Conservation (phyloP, 768 basidiomycete genomes). For the Pisolithus albus region DNA sequence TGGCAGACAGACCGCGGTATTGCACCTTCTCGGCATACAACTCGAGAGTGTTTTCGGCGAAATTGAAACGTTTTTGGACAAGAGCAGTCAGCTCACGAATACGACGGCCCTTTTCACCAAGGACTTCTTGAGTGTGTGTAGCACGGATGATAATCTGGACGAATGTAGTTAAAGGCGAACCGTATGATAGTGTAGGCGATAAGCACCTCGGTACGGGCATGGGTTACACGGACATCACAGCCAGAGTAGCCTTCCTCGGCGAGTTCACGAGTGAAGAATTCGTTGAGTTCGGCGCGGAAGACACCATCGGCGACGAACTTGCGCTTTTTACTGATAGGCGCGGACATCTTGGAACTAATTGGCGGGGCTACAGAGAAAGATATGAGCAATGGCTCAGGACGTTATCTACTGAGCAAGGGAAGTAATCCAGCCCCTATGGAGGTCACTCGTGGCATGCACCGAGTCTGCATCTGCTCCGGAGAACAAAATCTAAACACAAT, state of each 20-base stretch:
- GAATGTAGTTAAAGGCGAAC: background rate
- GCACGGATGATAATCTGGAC: constrained; percentile 96
- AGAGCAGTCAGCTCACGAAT: constrained; percentile 98
- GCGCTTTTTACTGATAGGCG: constrained; percentile 95
- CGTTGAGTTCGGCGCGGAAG: constrained; percentile 97
- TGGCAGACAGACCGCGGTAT: constrained; percentile 94
- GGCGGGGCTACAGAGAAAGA: constrained; percentile 8
- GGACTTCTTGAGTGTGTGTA: constrained; percentile 97
- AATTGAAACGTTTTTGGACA: constrained; percentile 99
- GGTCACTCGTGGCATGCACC: background rate
- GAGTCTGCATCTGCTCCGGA: background rate
- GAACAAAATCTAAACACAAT: background rate
- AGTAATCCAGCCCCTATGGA: constrained; percentile 16
- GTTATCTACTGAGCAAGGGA: constrained; percentile 13
- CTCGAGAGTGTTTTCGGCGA: constrained; percentile 98
- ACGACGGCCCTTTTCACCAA: constrained; percentile 98
- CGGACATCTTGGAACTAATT: constrained; percentile 52
- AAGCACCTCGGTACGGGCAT: constrained; percentile 91
- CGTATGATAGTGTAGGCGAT: background rate
- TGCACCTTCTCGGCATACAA: constrained; percentile 99
- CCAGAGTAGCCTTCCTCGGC: constrained; percentile 99
- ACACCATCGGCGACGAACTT: constrained; percentile 99
- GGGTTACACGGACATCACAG: constrained; percentile 98
- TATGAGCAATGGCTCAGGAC: constrained; percentile 13
- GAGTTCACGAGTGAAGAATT: constrained; percentile 97